Conservation (phyloP, 2,329 filamentous ascomycete genomes). For the Chaetomium sp. region DNA sequence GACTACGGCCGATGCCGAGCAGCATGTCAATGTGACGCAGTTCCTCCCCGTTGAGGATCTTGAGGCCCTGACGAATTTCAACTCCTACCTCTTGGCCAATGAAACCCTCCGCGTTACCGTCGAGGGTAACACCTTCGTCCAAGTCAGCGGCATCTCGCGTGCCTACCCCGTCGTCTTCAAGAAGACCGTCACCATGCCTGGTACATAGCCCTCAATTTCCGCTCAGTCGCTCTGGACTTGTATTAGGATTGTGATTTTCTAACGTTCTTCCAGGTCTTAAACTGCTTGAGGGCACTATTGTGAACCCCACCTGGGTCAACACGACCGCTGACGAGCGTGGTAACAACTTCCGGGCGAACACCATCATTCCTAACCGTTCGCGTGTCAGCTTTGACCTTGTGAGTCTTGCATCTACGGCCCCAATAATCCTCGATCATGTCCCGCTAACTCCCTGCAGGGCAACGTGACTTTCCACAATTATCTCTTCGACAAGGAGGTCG, state of each 20-base stretch:
- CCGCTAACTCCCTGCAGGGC: constrained; percentile 37
- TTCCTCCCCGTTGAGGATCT: constrained; percentile 40
- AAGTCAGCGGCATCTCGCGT: constrained; percentile 43
- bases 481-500: constrained; percentile 46
- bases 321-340: constrained; percentile 34
- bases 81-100: constrained; percentile 46
- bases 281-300: constrained; percentile 48
- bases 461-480: constrained; percentile 57
- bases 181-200: constrained; percentile 46
- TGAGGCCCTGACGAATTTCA: constrained; percentile 48
- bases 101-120: constrained; percentile 46
- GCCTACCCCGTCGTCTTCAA: constrained; percentile 48
- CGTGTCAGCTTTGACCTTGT: constrained; percentile 58
- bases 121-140: constrained; percentile 45
- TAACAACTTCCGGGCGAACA: constrained; percentile 56
- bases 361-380: constrained; percentile 58
- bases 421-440: neutral
- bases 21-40: constrained; percentile 48
- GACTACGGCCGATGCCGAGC: constrained; percentile 42
- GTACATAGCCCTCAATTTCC: constrained; percentile 14
- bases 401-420: constrained; percentile 27
- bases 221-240: neutral
- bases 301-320: constrained; percentile 45
- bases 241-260: neutral
- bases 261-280: constrained; percentile 37